Evolutionary conservation across 345 rosid genomes (phyloP).

Genomic region (Orychophragmus violaceus): DNA sequence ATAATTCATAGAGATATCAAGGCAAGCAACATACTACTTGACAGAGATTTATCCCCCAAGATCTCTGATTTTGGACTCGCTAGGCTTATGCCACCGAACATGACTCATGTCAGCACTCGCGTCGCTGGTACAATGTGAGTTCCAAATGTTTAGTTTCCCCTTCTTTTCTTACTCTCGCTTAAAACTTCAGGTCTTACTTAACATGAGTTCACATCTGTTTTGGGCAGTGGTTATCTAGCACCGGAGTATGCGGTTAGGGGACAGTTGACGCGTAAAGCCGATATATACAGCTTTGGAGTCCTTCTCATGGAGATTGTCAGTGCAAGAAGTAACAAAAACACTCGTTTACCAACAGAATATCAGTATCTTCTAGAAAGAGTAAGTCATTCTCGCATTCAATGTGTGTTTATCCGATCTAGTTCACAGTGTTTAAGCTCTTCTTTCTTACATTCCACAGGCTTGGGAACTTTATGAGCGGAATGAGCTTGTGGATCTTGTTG

Average conservation of each 20-base stretch:
- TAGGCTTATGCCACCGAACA: slow-evolving; percentile 70
- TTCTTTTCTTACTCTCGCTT: neutral
- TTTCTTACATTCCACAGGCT: slow-evolving; percentile 44
- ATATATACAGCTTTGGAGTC: slow-evolving; percentile 85
- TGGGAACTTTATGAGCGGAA: slow-evolving; percentile 72
- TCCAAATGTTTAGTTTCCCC: neutral
- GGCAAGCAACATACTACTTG: slow-evolving; percentile 95
- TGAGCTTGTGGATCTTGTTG: slow-evolving; percentile 64
- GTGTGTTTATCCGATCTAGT: neutral
- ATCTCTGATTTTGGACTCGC: slow-evolving; percentile 98
- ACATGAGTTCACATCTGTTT: slow-evolving; percentile 7
- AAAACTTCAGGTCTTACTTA: neutral
- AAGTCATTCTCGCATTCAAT: slow-evolving; percentile 20
- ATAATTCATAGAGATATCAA: slow-evolving; percentile 92
- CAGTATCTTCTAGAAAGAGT: slow-evolving; percentile 89
- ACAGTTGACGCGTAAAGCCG: slow-evolving; percentile 86
- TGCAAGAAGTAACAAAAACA: slow-evolving; percentile 83
- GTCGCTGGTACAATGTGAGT: slow-evolving; percentile 99
- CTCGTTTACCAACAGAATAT: slow-evolving; percentile 59
- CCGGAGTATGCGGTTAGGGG: slow-evolving; percentile 98
- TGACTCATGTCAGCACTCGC: slow-evolving; percentile 94
- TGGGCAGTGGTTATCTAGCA: slow-evolving; percentile 83
- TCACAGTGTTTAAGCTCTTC: neutral
- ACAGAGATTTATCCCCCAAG: slow-evolving; percentile 65
- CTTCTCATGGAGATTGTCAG: slow-evolving; percentile 83